Conservation (phyloP, 768 basidiomycete genomes). For the Suillus brevipes region DNA sequence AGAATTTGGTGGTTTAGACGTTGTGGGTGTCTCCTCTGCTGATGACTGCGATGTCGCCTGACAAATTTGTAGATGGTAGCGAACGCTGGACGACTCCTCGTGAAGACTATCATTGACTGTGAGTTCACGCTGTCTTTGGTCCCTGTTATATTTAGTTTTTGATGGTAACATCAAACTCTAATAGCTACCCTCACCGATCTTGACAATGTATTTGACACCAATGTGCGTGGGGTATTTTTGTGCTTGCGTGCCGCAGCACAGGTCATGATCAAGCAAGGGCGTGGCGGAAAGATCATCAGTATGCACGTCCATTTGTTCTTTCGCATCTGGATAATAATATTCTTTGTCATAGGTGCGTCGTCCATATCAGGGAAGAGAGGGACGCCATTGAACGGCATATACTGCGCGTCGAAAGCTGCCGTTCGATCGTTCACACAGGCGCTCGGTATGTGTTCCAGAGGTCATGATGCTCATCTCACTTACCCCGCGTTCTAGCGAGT, state of each 20-base stretch:
- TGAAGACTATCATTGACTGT: conserved; percentile 3
- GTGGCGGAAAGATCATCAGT: conserved; percentile 44
- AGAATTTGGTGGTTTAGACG: conserved; percentile 30
- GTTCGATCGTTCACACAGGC: conserved; percentile 9
- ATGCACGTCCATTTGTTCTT: neutral
- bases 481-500: conserved; percentile 13
- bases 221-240: conserved; percentile 37
- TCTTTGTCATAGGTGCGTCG: conserved; percentile 23
- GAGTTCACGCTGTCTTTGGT: neutral
- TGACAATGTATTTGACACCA: conserved; percentile 33
- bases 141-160: neutral
- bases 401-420: conserved; percentile 10
- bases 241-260: conserved; percentile 43
- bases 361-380: conserved; percentile 41
- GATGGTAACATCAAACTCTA: neutral
- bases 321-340: neutral
- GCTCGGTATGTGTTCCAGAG: conserved; percentile 1
- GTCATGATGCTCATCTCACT: neutral
- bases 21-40: conserved; percentile 21
- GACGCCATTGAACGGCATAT: neutral
- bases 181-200: conserved; percentile 26
- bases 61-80: conserved; percentile 5
- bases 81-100: conserved; percentile 4
- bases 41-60: neutral
- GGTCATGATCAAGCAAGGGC: conserved; percentile 45